Conservation (phyloP, 352 stramenopile species). For the Globisporangium camurandrum region DNA sequence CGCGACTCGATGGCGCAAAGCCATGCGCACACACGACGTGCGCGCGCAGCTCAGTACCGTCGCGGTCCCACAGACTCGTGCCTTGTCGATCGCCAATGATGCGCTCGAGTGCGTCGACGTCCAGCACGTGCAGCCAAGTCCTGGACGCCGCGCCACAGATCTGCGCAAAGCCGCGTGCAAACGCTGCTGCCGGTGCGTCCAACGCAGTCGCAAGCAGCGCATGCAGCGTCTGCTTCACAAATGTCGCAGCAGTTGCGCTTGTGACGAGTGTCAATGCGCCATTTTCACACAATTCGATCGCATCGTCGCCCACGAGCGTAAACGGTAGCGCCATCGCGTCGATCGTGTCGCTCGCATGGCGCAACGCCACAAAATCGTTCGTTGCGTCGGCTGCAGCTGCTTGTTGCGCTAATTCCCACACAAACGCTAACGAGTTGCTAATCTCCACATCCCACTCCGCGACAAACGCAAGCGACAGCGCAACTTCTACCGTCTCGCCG, state of each 20-base stretch:
- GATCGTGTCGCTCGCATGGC: constrained; percentile 21
- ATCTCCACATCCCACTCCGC: constrained; percentile 60
- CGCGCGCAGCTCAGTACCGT: constrained; percentile 52
- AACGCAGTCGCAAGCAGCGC: constrained; percentile 67
- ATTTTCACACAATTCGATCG: constrained; percentile 38
- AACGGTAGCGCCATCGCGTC: constrained; percentile 69
- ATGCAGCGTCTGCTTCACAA: constrained; percentile 40
- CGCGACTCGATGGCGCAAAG: constrained; percentile 53
- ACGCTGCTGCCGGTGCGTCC: constrained; percentile 45
- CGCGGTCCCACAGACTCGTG: constrained; percentile 52
- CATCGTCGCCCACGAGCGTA: constrained; percentile 59
- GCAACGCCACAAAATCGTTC: too few relatives aligned
- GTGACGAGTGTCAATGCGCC: constrained; percentile 44
- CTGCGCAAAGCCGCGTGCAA: constrained; percentile 60
- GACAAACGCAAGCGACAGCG: constrained; percentile 51
- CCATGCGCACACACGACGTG: constrained; percentile 85
- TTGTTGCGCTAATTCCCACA: constrained; percentile 27
- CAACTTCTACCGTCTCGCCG: constrained; percentile 20
- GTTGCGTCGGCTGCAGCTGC: constrained; percentile 3
- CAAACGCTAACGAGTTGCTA: constrained; percentile 53
- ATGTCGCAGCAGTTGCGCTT: constrained; percentile 35
- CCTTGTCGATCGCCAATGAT: constrained; percentile 41
- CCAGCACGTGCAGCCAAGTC: constrained; percentile 48
- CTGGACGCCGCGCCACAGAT: constrained; percentile 32
- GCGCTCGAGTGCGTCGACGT: constrained; percentile 53